A percentile compares a stretch with the other conserved stretches of the same genome.
These are phyloP conservation scores for Aspergillus sp. DNA, from an alignment of 2,329 filamentous ascomycete genomes.

Conservation along the genomic window DNA sequence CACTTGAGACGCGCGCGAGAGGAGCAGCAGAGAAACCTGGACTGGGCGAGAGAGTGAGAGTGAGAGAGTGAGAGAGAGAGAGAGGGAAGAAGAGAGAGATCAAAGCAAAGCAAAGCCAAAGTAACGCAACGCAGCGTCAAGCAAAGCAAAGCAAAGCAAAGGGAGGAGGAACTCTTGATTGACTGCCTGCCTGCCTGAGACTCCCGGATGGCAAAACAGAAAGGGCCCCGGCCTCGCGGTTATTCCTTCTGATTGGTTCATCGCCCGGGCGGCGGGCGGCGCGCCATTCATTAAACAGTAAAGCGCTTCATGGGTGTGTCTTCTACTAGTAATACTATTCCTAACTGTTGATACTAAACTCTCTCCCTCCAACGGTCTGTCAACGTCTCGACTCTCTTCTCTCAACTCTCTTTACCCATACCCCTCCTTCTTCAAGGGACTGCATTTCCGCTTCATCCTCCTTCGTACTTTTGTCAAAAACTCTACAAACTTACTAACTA, in stretches of 20 bases:
- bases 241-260: not conserved
- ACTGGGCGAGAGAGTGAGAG: not conserved
- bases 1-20: not conserved
- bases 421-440: not conserved
- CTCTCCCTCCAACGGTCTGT: no score
- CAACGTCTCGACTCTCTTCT: no score
- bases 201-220: conserved; percentile 2
- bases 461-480: not conserved
- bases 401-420: not conserved
- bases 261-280: not conserved
- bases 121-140: not conserved
- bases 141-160: not conserved
- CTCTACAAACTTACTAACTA: not conserved
- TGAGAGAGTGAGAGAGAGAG: not conserved
- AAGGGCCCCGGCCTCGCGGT: not conserved
- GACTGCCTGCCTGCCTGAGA: no score
- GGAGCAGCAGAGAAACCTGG: not conserved
- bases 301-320: not conserved
- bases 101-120: not conserved
- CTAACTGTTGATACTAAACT: no score
- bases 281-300: not conserved
- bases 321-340: no score
- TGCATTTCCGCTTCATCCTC: not conserved
- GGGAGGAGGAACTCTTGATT: not conserved
- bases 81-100: not conserved